Evolutionary conservation across 2,329 filamentous ascomycete genomes (phyloP).

Genomic region (Intubia oerlemansii): DNA sequence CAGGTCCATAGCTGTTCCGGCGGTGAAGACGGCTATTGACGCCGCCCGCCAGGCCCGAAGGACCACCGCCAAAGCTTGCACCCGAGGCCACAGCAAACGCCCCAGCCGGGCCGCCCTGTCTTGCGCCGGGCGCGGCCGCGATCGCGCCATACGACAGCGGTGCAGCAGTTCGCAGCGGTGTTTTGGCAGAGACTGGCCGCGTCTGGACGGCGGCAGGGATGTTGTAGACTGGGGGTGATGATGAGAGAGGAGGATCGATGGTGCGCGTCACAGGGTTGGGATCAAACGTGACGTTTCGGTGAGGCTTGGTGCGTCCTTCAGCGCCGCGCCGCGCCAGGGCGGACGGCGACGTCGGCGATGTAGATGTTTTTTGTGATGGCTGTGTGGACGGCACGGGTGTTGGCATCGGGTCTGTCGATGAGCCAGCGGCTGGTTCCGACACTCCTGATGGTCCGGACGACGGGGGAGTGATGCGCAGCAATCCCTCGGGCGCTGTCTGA

Average conservation of each 20-base stretch:
- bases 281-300: conserved; percentile 59
- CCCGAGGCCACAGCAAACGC: neutral
- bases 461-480: no score
- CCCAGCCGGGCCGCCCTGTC: neutral
- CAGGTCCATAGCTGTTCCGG: conserved; percentile 55
- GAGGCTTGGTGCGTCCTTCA: conserved; percentile 19
- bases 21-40: conserved; percentile 75
- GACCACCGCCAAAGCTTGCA: conserved; percentile 7
- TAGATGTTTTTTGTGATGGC: no score
- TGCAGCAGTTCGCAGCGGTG: no score
- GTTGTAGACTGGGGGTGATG: conserved; percentile 8
- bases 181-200: neutral
- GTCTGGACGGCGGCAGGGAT: conserved; percentile 13
- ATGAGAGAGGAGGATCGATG: conserved; percentile 18
- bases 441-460: no score
- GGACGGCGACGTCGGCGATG: conserved; percentile 4
- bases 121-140: neutral
- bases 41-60: conserved; percentile 51
- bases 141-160: conserved; percentile 10
- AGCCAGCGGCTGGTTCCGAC: neutral
- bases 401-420: no score
- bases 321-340: conserved; percentile 8
- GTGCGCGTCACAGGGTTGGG: conserved; percentile 43
- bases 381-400: no score
- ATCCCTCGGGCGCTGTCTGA: no score